A percentile compares a stretch with the other conserved stretches of the same genome.
phyloP scores from a whole-genome alignment of 257 asterid genomes.

The Nicotiana attenuata region DNA sequence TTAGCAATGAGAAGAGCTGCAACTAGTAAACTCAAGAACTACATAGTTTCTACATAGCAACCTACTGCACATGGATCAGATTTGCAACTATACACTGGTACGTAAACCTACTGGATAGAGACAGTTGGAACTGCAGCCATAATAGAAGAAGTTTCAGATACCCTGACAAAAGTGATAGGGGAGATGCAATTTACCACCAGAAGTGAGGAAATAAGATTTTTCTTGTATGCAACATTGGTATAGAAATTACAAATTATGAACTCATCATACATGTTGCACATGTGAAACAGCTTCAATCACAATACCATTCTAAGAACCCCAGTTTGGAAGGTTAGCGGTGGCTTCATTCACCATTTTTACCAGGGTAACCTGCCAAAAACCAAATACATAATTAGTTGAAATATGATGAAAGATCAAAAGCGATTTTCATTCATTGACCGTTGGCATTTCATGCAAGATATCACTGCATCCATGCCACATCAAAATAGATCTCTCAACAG shows the following conservation, averaged over 20 bases:
- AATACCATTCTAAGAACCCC: conserved; percentile 51
- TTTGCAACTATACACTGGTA: not conserved
- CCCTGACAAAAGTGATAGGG: not conserved
- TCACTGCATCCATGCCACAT: not conserved
- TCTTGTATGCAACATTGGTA: not conserved
- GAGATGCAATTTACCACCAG: not conserved
- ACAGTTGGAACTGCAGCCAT: not conserved
- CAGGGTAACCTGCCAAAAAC: conserved; percentile 63
- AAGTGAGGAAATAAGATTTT: not conserved
- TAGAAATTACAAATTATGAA: not conserved
- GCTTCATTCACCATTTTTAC: conserved; percentile 91
- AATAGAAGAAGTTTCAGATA: not conserved
- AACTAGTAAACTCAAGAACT: not conserved
- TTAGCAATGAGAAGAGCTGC: not conserved
- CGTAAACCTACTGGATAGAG: not conserved
- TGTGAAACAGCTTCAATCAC: not conserved
- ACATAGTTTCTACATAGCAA: not conserved
- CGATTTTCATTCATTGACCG: not conserved
- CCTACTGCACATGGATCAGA: not conserved
- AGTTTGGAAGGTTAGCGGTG: conserved; percentile 70
- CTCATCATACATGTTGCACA: not conserved
- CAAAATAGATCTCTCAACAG: conserved; percentile 8
- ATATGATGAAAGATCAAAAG: not conserved
- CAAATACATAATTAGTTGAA: not conserved
- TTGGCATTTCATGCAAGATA: not conserved